A percentile compares a stretch with the other conserved stretches of the same genome.
Evolutionary conservation across 202 grass and related monocot species (phyloP).

Genomic region (Saccharum hybrid): DNA sequence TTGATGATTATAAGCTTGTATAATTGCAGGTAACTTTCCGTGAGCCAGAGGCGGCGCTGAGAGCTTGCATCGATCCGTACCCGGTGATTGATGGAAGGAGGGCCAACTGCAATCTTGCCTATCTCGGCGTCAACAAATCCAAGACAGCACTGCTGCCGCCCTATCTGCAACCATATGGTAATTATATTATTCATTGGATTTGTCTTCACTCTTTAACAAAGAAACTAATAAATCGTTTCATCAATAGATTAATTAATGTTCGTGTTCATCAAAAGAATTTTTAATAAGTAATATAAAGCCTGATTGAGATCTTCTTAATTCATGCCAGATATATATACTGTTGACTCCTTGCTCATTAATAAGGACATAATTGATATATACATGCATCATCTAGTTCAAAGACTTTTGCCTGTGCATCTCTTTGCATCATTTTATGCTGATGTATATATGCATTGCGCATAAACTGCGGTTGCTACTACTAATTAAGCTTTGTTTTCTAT

Average conservation of each 20-base stretch:
- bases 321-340: not conserved
- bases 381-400: conserved; percentile 26
- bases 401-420: conserved; percentile 27
- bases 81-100: conserved; percentile 78
- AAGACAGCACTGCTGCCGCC: conserved; percentile 35
- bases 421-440: conserved; percentile 57
- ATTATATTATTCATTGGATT: not conserved
- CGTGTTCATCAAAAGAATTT: not conserved
- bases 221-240: not conserved
- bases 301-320: not conserved
- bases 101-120: conserved; percentile 86
- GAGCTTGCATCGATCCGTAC: conserved; percentile 67
- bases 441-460: conserved; percentile 9
- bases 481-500: conserved; percentile 1
- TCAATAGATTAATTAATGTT: not conserved
- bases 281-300: not conserved
- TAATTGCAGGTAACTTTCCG: conserved; percentile 63
- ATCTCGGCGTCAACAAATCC: conserved; percentile 59
- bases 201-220: not conserved
- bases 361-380: not conserved
- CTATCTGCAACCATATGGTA: conserved; percentile 58
- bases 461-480: not conserved
- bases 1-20: not conserved
- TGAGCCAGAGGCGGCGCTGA: conserved; percentile 66
- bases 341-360: not conserved